Base-by-base conservation (phyloP, 441 rosid species). In the Omphalea diandra region DNA sequence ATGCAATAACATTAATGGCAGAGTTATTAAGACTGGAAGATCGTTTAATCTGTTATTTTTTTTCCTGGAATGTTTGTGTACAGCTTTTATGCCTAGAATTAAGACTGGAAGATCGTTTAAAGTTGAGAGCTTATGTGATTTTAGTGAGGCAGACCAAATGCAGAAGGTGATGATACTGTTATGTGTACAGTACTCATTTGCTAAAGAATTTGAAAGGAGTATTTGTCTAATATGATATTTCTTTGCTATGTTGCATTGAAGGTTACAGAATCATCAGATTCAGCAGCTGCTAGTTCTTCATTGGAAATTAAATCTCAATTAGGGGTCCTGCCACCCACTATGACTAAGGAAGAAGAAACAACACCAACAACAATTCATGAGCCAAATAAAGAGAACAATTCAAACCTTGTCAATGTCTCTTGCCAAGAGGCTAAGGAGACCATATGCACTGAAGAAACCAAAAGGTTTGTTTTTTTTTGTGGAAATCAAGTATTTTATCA, bases 1-100 rank as follows among this genome's bases (percentile, higher is more conserved):
- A n/a, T n/a, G n/a, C n/a, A n/a, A n/a, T n/a, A n/a, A n/a, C n/a
- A n/a, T n/a, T n/a, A n/a, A n/a, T n/a, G n/a, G n/a, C n/a, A n/a
- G n/a, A n/a, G n/a, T n/a, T n/a, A n/a, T n/a, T n/a, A n/a, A n/a
- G n/a, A n/a, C n/a, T n/a, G n/a, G n/a, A n/a, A n/a, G n/a, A n/a
- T n/a, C n/a, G n/a, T n/a, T n/a, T n/a, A n/a, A n/a, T n/a, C n/a
- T n/a, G n/a, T n/a, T n/a, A n/a, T n/a, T n/a, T n/a, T n/a, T n/a
- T n/a, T n/a, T n/a, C n/a, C n/a, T n/a, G n/a, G n/a, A n/a, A n/a
- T 36, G 11, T 46, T 60, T 68, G 4, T 83, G 87, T n/a, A n/a
- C 85, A 96, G 98, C 97, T 81, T 88, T 83, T 73, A 93, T 91
- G 91, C 83, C 88, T 47, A 88, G 84, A 79, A 90, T 96, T 73